These are phyloP conservation scores for Colletotrichum neosansevieriae DNA, from an alignment of 2,329 filamentous ascomycete genomes.

Conservation along the genomic window DNA sequence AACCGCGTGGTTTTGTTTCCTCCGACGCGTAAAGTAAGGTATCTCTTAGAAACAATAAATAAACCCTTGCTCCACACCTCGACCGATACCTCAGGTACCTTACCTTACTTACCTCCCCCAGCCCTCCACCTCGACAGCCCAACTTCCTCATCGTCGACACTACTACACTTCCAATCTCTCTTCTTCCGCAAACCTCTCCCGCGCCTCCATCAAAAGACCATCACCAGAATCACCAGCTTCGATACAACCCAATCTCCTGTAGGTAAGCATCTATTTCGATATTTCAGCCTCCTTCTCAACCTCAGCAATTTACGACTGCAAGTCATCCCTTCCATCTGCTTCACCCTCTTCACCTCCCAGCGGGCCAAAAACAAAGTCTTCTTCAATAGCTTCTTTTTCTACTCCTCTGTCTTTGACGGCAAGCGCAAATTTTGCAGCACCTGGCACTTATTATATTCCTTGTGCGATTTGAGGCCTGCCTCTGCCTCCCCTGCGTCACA, in stretches of 20 bases:
- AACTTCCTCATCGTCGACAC: neutral
- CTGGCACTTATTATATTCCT: neutral
- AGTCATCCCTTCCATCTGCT: neutral
- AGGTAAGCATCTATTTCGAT: slow-evolving; percentile 25
- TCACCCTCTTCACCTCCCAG: neutral
- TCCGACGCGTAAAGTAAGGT: neutral
- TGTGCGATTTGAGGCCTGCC: slow-evolving; percentile 13
- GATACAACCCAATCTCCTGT: slow-evolving; percentile 7
- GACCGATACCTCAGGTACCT: neutral
- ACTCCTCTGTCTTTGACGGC: neutral
- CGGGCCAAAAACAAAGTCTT: too few relatives aligned
- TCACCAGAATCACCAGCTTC: neutral
- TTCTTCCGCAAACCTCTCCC: slow-evolving; percentile 1
- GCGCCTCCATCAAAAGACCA: neutral
- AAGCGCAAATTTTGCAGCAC: neutral
- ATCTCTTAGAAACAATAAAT: neutral
- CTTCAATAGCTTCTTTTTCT: neutral
- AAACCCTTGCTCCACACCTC: neutral
- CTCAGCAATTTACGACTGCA: neutral
- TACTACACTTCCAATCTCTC: neutral
- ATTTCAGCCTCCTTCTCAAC: neutral
- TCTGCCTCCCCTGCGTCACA: slow-evolving; percentile 30
- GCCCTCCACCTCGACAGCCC: neutral
- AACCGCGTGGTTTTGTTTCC: neutral
- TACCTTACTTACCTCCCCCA: neutral